phyloP scores from a whole-genome alignment of 495 filamentous ascomycete species.

The Clavariopsis aquatica region DNA sequence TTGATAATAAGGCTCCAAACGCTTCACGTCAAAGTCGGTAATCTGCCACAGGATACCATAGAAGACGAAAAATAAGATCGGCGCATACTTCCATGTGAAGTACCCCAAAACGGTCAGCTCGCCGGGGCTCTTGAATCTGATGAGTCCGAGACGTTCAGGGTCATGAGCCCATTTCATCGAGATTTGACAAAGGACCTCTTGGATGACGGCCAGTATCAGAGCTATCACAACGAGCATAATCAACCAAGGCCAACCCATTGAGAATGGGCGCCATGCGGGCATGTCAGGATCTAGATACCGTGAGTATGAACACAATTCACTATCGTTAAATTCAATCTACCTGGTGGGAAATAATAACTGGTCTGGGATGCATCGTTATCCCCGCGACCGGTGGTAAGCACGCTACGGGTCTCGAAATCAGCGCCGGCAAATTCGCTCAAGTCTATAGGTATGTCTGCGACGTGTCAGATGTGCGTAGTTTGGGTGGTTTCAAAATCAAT shows the following conservation, averaged over 20 bases:
- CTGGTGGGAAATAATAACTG: conserved; percentile 40
- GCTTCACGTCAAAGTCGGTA: conserved; percentile 72
- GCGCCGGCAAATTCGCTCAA: conserved; percentile 30
- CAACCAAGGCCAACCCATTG: conserved; percentile 67
- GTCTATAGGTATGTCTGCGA: conserved; percentile 27
- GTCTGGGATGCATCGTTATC: conserved; percentile 21
- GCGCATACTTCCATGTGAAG: conserved; percentile 72
- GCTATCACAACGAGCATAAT: conserved; percentile 59
- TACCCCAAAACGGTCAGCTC: conserved; percentile 57
- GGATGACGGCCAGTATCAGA: conserved; percentile 53
- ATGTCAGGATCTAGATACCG: conserved; percentile 46
- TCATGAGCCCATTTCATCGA: conserved; percentile 45
- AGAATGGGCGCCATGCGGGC: conserved; percentile 72
- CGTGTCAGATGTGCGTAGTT: not conserved
- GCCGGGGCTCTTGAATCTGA: conserved; percentile 55
- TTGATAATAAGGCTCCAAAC: conserved; percentile 74
- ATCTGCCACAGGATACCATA: conserved; percentile 77
- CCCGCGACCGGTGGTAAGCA: conserved; percentile 12
- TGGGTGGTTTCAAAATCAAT: not conserved
- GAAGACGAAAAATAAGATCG: conserved; percentile 65
- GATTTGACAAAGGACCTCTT: conserved; percentile 64
- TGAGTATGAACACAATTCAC: not conserved
- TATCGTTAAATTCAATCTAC: conserved; percentile 30
- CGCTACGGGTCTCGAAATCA: conserved; percentile 25
- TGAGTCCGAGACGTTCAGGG: conserved; percentile 39